A percentile compares a stretch with the other conserved stretches of the same genome.
phyloP scores from a whole-genome alignment of 352 stramenopile species.

The Detonula confervacea region DNA sequence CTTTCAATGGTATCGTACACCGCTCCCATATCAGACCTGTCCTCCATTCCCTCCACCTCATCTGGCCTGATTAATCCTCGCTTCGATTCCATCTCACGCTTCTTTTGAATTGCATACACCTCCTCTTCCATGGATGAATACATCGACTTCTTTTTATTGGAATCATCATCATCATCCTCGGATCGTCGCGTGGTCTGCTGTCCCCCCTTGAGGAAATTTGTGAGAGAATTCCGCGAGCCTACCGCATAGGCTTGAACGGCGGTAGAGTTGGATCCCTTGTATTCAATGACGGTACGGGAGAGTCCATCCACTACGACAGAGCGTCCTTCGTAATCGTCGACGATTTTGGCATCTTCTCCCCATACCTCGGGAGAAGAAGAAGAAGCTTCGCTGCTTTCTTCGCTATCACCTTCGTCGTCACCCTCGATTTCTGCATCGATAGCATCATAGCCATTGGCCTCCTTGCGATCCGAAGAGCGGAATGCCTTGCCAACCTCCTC shows the following conservation, averaged over 20 bases:
- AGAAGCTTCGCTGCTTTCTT: slow-evolving; percentile 17
- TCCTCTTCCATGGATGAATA: slow-evolving; percentile 59
- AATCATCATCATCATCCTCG: slow-evolving; percentile 6
- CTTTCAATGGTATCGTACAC: slow-evolving; percentile 67
- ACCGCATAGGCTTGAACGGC: slow-evolving; percentile 77
- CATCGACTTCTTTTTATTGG: slow-evolving; percentile 12
- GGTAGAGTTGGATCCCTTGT: slow-evolving; percentile 71
- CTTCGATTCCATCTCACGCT: slow-evolving; percentile 64
- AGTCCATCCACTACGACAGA: slow-evolving; percentile 74
- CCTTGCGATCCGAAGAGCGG: slow-evolving; percentile 44
- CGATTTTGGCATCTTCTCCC: slow-evolving; percentile 78
- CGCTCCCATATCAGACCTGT: slow-evolving; percentile 60
- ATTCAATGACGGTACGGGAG: slow-evolving; percentile 76
- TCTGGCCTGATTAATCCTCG: slow-evolving; percentile 47
- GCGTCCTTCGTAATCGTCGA: slow-evolving; percentile 81
- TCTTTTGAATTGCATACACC: slow-evolving; percentile 76
- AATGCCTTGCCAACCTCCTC: slow-evolving; percentile 67
- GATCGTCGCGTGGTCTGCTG: not conserved
- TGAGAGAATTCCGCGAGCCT: slow-evolving; percentile 68
- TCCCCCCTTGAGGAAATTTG: slow-evolving; percentile 67
- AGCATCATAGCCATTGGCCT: slow-evolving; percentile 5
- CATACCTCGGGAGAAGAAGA: slow-evolving; percentile 72
- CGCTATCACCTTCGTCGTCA: slow-evolving; percentile 17
- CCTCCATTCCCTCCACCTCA: slow-evolving; percentile 58
- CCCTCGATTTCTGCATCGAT: slow-evolving; percentile 32